A percentile compares a stretch with the other conserved stretches of the same genome.
These are phyloP conservation scores for Fusarium anthophilum DNA, from an alignment of 2,329 filamentous ascomycete species.

Conservation along the genomic window DNA sequence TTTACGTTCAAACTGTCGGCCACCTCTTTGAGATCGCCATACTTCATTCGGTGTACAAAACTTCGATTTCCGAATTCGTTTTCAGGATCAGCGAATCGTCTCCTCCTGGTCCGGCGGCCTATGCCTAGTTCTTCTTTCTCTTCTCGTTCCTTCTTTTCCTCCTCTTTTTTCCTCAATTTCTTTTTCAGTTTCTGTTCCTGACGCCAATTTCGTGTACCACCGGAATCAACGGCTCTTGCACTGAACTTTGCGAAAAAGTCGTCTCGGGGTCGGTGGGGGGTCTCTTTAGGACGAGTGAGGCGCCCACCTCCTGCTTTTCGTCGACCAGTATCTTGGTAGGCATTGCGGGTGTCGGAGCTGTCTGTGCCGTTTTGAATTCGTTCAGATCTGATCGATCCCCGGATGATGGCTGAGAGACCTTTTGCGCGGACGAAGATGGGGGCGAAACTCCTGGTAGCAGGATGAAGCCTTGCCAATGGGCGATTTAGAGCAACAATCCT, in stretches of 20 bases:
- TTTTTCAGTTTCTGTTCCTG: conserved; percentile 60
- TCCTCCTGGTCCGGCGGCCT: conserved; percentile 56
- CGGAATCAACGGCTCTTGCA: conserved; percentile 40
- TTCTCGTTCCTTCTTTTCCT: conserved; percentile 49
- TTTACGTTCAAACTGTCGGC: conserved; percentile 39
- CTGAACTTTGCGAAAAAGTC: conserved; percentile 38
- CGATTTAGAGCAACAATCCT: conserved; percentile 35
- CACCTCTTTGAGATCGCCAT: conserved; percentile 50
- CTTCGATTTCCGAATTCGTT: conserved; percentile 64
- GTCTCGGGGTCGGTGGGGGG: conserved; percentile 14
- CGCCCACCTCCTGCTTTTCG: neutral
- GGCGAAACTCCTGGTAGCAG: conserved; percentile 8
- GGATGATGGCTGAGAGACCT: conserved; percentile 73
- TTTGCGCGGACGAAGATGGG: conserved; percentile 41
- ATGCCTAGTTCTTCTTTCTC: conserved; percentile 47
- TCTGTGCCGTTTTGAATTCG: conserved; percentile 41
- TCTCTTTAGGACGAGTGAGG: neutral
- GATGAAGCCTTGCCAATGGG: conserved; percentile 20
- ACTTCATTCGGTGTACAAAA: conserved; percentile 63
- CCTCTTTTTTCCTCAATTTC: conserved; percentile 58
- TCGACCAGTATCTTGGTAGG: neutral
- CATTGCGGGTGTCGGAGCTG: neutral
- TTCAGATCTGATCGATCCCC: conserved; percentile 67
- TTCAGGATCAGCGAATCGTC: conserved; percentile 62
- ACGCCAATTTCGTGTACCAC: conserved; percentile 42